Evolutionary conservation across 1,284 basidiomycete genomes (phyloP).

Genomic region (Pascua guehoae): DNA sequence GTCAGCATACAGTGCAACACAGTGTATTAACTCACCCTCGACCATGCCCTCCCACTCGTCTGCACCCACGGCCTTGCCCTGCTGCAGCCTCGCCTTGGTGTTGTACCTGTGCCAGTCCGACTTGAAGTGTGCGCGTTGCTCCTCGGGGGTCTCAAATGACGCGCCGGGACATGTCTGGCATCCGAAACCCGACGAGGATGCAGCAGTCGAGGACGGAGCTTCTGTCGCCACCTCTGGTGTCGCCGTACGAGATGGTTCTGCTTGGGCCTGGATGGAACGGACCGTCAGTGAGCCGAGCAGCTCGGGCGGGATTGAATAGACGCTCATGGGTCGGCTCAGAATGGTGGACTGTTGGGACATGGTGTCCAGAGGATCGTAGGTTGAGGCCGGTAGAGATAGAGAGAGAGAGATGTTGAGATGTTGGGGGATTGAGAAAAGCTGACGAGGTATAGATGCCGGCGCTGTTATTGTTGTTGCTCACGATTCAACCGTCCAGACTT

Average conservation of each 20-base stretch:
- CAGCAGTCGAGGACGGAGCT: background rate
- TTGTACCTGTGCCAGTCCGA: constrained; percentile 99
- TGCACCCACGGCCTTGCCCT: constrained; percentile 60
- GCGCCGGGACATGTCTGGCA: constrained; percentile 75
- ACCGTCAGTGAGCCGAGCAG: constrained; percentile 64
- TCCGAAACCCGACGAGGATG: constrained; percentile 46
- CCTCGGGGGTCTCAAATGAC: constrained; percentile 68
- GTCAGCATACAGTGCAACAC: constrained; percentile 1
- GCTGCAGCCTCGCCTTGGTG: constrained; percentile 72
- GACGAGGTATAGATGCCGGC: background rate
- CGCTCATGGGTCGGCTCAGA: constrained; percentile 33
- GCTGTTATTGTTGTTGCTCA: no score
- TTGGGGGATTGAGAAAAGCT: background rate
- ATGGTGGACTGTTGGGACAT: constrained; percentile 4
- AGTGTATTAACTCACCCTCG: constrained; percentile 58
- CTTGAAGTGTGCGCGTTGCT: constrained; percentile 82
- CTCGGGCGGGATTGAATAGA: constrained; percentile 64
- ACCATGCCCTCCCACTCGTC: constrained; percentile 69
- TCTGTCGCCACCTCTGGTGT: background rate
- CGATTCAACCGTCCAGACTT: no score
- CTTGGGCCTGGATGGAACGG: constrained; percentile 51
- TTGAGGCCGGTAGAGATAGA: no score
- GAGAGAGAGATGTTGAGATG: background rate
- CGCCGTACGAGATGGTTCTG: background rate
- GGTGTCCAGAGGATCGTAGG: no score